Conservation (phyloP, 2,329 filamentous ascomycete species). For the Colletotrichum somersetense region DNA sequence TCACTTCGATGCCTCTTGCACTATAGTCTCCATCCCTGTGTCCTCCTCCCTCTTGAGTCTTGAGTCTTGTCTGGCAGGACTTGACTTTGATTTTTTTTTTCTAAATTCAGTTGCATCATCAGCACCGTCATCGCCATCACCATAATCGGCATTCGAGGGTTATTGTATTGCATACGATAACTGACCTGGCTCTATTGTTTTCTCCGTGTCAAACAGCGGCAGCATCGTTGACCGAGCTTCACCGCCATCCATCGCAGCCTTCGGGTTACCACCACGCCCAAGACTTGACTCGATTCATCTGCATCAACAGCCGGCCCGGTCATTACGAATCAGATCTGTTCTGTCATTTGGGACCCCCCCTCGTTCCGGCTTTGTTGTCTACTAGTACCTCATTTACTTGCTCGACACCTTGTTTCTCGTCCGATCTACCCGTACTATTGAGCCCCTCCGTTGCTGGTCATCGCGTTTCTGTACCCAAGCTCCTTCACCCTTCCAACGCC, state of each 20-base stretch:
- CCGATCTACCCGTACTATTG: background rate
- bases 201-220: background rate
- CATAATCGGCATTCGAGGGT: slow-evolving; percentile 27
- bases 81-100: slow-evolving; percentile 15
- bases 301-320: slow-evolving; percentile 36
- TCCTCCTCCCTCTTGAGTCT: slow-evolving; percentile 29
- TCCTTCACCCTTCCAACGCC: slow-evolving; percentile 4
- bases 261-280: background rate
- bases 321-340: slow-evolving; percentile 23
- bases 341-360: slow-evolving; percentile 2
- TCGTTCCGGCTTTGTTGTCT: slow-evolving; percentile 15
- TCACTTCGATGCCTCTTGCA: slow-evolving; percentile 35
- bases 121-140: background rate
- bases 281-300: slow-evolving; percentile 17
- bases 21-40: slow-evolving; percentile 40
- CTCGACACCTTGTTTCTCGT: background rate
- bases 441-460: slow-evolving; percentile 26
- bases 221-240: background rate
- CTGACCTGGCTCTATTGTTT: slow-evolving; percentile 4
- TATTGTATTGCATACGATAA: slow-evolving; percentile 39
- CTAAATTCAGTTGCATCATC: slow-evolving; percentile 32
- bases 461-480: slow-evolving; percentile 2
- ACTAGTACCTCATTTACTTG: background rate
- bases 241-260: slow-evolving; percentile 13
- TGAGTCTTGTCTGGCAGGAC: slow-evolving; percentile 18